Evolutionary conservation across 306 rosid genomes (phyloP), one percentile per base, ranked within the genome.

Genomic region (Arachis stenosperma): DNA sequence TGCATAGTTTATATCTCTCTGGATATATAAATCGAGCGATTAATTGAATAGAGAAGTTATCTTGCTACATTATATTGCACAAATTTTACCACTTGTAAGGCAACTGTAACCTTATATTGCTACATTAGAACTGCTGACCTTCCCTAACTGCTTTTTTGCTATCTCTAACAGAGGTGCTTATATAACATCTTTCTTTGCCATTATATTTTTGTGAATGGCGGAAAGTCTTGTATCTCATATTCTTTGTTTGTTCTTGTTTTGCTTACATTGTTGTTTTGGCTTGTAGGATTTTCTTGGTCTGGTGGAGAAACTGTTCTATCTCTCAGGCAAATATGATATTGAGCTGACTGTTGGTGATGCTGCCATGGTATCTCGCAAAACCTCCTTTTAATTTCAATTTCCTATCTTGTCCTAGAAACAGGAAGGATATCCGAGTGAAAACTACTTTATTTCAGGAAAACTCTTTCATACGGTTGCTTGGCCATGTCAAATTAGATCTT

Each of bases 271-370:
- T 30, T 48, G 65, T 53, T 69, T 58, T 75, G 54, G 22, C 73
- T 75, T 81, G 73, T 60, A 92, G 98, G 97, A 92, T 84, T 92
- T 92, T 82, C 97, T 92, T 74, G 90, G 97, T 75, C 75, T 95
- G 79, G 98, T 95, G 69, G 98, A 95, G 76, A 95, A 92, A 82
- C 84, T 95, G 70, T 92, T 84, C 82, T 95, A 95, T 85, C 92
- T 90, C 61, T 95, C 99, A 0, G 98, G 98, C 68, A 87, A 67
- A 69, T 95, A 95, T 81, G 99, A 83, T 70, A 82, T 92, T 82
- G 92, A 92, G 77, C 81, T 95, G 70, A 88, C 92, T 44, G 90
- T 95, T 79, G 99, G 99, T 29, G 99, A 95, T 82, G 81, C 96
- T 72, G 90, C 84, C 82, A 95, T 95, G 99, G 99, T 95, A 86